Conservation (phyloP, 345 rosid species). For the Citrus unshiu region DNA sequence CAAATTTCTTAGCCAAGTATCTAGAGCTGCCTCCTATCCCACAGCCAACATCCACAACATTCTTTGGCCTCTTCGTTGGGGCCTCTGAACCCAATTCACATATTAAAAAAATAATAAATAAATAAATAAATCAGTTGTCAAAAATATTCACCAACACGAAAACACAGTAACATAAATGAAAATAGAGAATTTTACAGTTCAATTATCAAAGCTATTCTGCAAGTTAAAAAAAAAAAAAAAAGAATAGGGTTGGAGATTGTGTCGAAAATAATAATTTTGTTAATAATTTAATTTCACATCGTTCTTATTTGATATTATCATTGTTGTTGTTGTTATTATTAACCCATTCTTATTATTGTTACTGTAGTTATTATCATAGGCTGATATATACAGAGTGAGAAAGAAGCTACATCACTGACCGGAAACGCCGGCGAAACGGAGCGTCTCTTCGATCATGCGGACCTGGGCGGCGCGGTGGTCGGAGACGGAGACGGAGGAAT, state of each 20-base stretch:
- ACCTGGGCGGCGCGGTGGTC: conserved; percentile 75
- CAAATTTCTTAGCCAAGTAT: conserved; percentile 65
- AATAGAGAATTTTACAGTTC: not conserved
- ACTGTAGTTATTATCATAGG: not conserved
- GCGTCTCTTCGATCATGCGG: conserved; percentile 85
- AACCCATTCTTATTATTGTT: not conserved
- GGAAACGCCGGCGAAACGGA: conserved; percentile 66
- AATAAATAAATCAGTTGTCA: not conserved
- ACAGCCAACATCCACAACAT: conserved; percentile 88
- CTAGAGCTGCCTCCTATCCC: conserved; percentile 97
- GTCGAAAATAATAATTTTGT: no score
- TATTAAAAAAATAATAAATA: no score
- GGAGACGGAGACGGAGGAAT: conserved; percentile 31
- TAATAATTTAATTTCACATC: not conserved
- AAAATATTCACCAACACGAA: not conserved
- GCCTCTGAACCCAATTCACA: conserved; percentile 24
- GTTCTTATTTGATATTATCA: not conserved
- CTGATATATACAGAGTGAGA: not conserved
- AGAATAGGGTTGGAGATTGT: no score
- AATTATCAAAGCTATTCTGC: not conserved
- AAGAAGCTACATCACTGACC: conserved; percentile 19
- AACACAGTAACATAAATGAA: not conserved
- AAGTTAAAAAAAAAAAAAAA: no score
- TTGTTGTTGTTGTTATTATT: no score
- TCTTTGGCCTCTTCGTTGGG: conserved; percentile 42